Percentiles rank a stretch among this genome's conserved stretches.
Conservation (phyloP, 345 rosid genomes). For the Gossypioides kirkii region DNA sequence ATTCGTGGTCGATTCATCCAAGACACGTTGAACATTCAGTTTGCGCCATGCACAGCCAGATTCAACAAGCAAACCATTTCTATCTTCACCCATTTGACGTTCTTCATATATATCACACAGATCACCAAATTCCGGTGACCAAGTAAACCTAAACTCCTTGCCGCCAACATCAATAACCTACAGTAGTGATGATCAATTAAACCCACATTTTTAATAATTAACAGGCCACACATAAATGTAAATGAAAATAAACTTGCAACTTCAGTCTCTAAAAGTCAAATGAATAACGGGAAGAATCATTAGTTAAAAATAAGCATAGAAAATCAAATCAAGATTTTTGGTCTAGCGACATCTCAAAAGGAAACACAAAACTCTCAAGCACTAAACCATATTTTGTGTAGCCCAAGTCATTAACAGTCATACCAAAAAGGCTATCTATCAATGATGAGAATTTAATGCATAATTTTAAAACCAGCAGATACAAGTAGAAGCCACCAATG, state of each 20-base stretch:
- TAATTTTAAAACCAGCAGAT: not conserved
- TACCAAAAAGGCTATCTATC: not conserved
- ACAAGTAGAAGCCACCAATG: not conserved
- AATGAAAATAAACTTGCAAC: not conserved
- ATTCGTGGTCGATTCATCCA: conserved; percentile 86
- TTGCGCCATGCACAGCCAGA: conserved; percentile 96
- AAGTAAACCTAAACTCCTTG: conserved; percentile 86
- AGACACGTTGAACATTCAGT: conserved; percentile 75
- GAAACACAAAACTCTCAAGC: not conserved
- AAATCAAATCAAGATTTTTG: conserved; percentile 3
- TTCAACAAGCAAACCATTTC: conserved; percentile 82
- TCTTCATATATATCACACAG: conserved; percentile 92
- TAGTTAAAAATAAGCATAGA: not conserved
- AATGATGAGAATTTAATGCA: not conserved
- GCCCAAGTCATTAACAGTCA: not conserved
- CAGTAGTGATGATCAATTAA: conserved; percentile 14
- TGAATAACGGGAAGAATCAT: not conserved
- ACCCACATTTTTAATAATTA: conserved; percentile 3
- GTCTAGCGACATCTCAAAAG: not conserved
- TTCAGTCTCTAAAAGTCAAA: conserved; percentile 2
- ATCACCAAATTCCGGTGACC: conserved; percentile 81
- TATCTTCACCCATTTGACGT: conserved; percentile 66
- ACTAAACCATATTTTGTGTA: not conserved
- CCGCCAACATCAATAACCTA: conserved; percentile 93
- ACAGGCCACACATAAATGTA: not conserved